These are phyloP conservation scores for Diplogelasinospora grovesii DNA, from an alignment of 495 filamentous ascomycete species.

Conservation along the genomic window DNA sequence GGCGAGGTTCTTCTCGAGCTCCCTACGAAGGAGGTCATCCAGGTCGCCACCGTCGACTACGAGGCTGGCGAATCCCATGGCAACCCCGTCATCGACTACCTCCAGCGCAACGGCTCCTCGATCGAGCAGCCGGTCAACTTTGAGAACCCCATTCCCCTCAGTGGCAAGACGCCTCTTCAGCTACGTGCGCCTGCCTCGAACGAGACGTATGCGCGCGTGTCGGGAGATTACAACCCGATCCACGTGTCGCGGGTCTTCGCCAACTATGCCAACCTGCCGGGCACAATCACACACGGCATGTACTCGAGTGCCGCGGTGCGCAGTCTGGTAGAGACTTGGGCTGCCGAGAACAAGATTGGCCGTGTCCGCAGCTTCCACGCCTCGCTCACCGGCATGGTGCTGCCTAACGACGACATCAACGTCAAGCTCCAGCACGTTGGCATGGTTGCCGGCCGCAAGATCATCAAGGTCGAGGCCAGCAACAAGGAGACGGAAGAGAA, in stretches of 20 bases:
- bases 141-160: slow-evolving; percentile 92
- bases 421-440: slow-evolving; percentile 93
- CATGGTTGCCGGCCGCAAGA: slow-evolving; percentile 97
- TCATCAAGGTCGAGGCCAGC: slow-evolving; percentile 94
- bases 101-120: slow-evolving; percentile 81
- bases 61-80: slow-evolving; percentile 83
- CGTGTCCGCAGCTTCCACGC: slow-evolving; percentile 96
- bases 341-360: slow-evolving; percentile 95
- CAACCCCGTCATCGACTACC: slow-evolving; percentile 95
- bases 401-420: slow-evolving; percentile 90
- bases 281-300: slow-evolving; percentile 98
- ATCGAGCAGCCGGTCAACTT: slow-evolving; percentile 97
- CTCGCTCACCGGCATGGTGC: slow-evolving; percentile 92
- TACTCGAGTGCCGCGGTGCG: slow-evolving; percentile 98
- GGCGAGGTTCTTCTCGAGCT: slow-evolving; percentile 92
- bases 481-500: slow-evolving; percentile 95
- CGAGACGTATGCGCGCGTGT: slow-evolving; percentile 95
- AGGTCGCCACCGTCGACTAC: slow-evolving; percentile 92
- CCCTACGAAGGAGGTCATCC: slow-evolving; percentile 95
- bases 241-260: slow-evolving; percentile 96
- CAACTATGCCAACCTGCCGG: slow-evolving; percentile 86
- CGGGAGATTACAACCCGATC: slow-evolving; percentile 97
- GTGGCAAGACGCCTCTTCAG: slow-evolving; percentile 79
- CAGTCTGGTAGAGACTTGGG: slow-evolving; percentile 97
- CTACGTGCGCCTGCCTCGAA: slow-evolving; percentile 93